Conservation (phyloP, 805 yeast genomes). For the Grigorovia yakushimaensis region DNA sequence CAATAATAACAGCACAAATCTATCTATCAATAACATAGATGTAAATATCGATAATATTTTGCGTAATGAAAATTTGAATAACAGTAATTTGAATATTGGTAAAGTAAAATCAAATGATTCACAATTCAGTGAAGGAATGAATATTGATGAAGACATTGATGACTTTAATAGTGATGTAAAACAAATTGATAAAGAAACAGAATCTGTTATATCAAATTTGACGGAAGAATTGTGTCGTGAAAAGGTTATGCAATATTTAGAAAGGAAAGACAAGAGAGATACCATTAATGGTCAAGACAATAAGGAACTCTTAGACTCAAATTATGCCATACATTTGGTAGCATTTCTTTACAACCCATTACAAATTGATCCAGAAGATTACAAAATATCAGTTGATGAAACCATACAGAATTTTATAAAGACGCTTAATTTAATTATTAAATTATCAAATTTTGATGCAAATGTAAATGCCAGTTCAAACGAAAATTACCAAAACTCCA, state of each 20-base stretch:
- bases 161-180: neutral
- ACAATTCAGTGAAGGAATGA: neutral
- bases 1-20: neutral
- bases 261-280: neutral
- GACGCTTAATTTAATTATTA: conserved; percentile 9
- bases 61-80: conserved; percentile 2
- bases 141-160: neutral
- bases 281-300: neutral
- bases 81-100: conserved; percentile 1
- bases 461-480: conserved; percentile 2
- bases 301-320: neutral
- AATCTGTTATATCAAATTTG: neutral
- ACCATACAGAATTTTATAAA: conserved; percentile 12
- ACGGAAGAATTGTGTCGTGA: conserved; percentile 4
- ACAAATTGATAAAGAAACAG: neutral
- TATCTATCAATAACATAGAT: conserved; percentile 2
- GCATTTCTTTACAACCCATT: conserved; percentile 4
- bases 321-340: neutral
- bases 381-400: conserved; percentile 4
- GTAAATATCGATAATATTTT: conserved; percentile 4
- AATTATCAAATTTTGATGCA: conserved; percentile 7
- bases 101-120: neutral
- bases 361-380: neutral
- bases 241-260: neutral
- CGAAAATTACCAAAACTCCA: neutral